Conservation (phyloP, 495 filamentous ascomycete genomes). For the Penicillium cosmopolitanum region DNA sequence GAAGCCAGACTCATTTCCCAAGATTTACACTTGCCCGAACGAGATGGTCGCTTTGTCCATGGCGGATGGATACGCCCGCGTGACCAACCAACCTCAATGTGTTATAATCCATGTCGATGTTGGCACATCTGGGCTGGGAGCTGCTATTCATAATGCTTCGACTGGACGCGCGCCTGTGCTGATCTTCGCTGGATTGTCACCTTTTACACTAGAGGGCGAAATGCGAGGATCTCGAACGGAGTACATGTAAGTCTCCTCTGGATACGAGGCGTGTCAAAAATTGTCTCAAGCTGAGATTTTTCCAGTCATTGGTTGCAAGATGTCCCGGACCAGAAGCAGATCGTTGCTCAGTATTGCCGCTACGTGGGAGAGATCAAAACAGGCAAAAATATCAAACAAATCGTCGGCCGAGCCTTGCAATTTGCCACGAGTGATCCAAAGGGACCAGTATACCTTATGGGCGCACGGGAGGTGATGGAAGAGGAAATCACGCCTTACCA, state of each 20-base stretch:
- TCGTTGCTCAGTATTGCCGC: constrained; percentile 89
- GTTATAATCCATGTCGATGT: constrained; percentile 98
- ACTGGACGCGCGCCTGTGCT: constrained; percentile 85
- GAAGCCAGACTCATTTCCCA: constrained; percentile 70
- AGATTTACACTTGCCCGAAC: constrained; percentile 90
- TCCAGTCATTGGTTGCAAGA: constrained; percentile 87
- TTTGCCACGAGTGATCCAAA: constrained; percentile 81
- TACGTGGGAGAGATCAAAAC: constrained; percentile 89
- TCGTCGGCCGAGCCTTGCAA: constrained; percentile 87
- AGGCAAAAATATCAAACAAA: constrained; percentile 92
- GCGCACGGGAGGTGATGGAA: constrained; percentile 89
- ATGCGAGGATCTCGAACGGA: constrained; percentile 86
- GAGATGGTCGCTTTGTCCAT: constrained; percentile 98
- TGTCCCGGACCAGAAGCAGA: constrained; percentile 92
- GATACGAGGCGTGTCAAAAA: background rate
- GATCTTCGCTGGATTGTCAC: constrained; percentile 88
- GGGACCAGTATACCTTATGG: constrained; percentile 85
- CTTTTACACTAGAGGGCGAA: constrained; percentile 90
- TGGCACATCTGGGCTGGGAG: constrained; percentile 87
- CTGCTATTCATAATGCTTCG: constrained; percentile 89
- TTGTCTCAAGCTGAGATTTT: background rate
- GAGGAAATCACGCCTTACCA: constrained; percentile 84
- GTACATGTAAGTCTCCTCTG: constrained; percentile 59
- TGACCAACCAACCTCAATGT: constrained; percentile 82
- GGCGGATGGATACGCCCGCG: constrained; percentile 93